phyloP scores from a whole-genome alignment of 129 eudicot genomes.

The Solidago caesia region DNA sequence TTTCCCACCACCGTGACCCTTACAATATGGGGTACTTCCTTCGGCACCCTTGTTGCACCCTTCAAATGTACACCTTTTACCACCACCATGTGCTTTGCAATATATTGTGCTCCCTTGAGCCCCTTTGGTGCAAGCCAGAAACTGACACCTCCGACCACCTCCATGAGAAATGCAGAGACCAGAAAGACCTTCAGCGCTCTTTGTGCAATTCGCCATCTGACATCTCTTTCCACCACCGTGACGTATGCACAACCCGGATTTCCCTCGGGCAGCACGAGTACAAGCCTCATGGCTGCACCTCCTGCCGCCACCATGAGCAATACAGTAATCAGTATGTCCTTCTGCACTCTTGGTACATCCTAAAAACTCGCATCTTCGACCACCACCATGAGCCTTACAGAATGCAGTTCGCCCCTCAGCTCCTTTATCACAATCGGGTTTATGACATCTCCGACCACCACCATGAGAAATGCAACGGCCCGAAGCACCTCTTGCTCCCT shows the following conservation, averaged over 20 bases:
- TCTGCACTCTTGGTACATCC: slow-evolving; percentile 86
- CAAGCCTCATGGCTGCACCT: slow-evolving; percentile 68
- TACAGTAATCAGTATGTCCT: slow-evolving; percentile 78
- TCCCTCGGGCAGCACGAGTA: slow-evolving; percentile 67
- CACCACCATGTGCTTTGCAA: slow-evolving; percentile 87
- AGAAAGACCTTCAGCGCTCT: slow-evolving; percentile 82
- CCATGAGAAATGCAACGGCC: slow-evolving; percentile 77
- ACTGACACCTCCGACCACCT: slow-evolving; percentile 79
- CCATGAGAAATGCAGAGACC: slow-evolving; percentile 89
- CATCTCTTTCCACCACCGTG: slow-evolving; percentile 91
- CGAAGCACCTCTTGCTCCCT: slow-evolving; percentile 14
- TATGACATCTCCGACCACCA: slow-evolving; percentile 79
- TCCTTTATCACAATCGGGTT: slow-evolving; percentile 67
- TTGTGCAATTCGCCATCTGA: slow-evolving; percentile 59
- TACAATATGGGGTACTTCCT: slow-evolving; percentile 75
- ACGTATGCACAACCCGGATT: slow-evolving; percentile 74
- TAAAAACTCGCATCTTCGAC: slow-evolving; percentile 66
- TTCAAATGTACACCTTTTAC: slow-evolving; percentile 60
- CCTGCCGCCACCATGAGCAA: slow-evolving; percentile 87
- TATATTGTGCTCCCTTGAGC: slow-evolving; percentile 82
- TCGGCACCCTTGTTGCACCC: slow-evolving; percentile 85
- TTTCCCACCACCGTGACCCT: slow-evolving; percentile 84
- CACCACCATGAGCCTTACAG: slow-evolving; percentile 89
- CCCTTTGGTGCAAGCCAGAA: slow-evolving; percentile 57
- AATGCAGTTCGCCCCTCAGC: slow-evolving; percentile 86